phyloP scores from a whole-genome alignment of 768 basidiomycete genomes.

The Leccinum longicurvipes region DNA sequence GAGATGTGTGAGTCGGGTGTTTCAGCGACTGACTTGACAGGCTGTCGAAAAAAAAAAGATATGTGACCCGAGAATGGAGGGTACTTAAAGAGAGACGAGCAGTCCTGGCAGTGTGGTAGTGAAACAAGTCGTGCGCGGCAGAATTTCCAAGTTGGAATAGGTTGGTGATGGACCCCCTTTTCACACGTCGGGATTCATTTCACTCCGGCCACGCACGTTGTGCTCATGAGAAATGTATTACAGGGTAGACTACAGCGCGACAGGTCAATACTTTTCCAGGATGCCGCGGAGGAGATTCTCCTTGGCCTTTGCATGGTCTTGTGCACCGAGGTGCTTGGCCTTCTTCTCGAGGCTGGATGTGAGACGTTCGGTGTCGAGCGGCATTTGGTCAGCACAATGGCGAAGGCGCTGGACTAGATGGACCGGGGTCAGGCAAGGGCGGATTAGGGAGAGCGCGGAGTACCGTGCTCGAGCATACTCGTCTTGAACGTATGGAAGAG shows the following conservation, averaged over 20 bases:
- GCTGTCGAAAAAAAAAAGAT: not conserved
- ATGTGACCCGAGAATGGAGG: not conserved
- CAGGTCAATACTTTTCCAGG: slow-evolving; percentile 30
- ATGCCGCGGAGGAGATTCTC: slow-evolving; percentile 34
- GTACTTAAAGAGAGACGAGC: not conserved
- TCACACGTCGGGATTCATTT: slow-evolving; percentile 23
- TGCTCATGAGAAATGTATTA: not conserved
- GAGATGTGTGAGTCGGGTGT: slow-evolving; percentile 1
- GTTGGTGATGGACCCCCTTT: not conserved
- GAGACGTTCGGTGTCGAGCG: slow-evolving; percentile 49
- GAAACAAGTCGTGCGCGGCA: slow-evolving; percentile 5
- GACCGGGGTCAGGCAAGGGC: slow-evolving; percentile 6
- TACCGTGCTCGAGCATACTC: slow-evolving; percentile 48
- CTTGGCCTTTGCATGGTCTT: slow-evolving; percentile 33
- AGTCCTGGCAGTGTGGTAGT: slow-evolving; percentile 7
- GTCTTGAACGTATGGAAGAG: slow-evolving; percentile 51
- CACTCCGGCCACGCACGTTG: not conserved
- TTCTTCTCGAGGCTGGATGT: slow-evolving; percentile 54
- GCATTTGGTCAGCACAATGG: slow-evolving; percentile 42
- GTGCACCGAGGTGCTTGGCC: slow-evolving; percentile 36
- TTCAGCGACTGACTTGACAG: slow-evolving; percentile 7
- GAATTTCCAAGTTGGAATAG: slow-evolving; percentile 2
- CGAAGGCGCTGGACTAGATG: slow-evolving; percentile 44
- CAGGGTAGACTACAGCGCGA: slow-evolving; percentile 6
- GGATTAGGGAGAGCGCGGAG: slow-evolving; percentile 3